These are phyloP conservation scores for Cryphonectria parasitica DNA, from an alignment of 2,329 filamentous ascomycete genomes.

Conservation along the genomic window DNA sequence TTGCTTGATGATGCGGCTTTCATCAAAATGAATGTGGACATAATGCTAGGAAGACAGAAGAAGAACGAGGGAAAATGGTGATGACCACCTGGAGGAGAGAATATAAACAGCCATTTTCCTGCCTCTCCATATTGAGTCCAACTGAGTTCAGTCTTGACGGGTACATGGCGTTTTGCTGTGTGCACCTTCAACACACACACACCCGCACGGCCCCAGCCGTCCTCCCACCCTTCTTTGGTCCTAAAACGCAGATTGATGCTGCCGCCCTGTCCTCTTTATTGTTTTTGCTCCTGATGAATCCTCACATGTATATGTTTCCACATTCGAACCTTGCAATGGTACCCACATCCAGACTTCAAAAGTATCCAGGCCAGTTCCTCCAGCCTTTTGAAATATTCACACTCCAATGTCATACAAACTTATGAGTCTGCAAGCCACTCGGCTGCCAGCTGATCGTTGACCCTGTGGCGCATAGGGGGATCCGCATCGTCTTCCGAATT, in stretches of 20 bases:
- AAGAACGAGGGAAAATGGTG: neutral
- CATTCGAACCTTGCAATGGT: neutral
- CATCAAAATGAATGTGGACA: neutral
- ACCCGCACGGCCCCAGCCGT: neutral
- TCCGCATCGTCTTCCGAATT: slow-evolving; percentile 66
- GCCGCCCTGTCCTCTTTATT: neutral
- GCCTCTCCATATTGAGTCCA: neutral
- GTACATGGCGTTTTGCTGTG: neutral
- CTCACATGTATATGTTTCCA: neutral
- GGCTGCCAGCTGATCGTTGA: slow-evolving; percentile 59
- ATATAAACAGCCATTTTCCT: neutral
- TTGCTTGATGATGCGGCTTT: neutral
- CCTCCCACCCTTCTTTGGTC: neutral
- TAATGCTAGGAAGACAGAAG: neutral
- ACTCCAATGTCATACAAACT: neutral
- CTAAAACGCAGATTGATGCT: neutral
- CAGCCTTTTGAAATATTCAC: neutral
- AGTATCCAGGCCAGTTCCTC: neutral
- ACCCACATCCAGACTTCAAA: neutral
- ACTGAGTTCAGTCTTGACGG: neutral
- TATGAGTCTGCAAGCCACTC: slow-evolving; percentile 8
- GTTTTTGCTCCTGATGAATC: neutral
- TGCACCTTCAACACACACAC: neutral
- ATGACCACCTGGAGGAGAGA: neutral
- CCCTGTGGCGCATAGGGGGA: slow-evolving; percentile 60